Percentiles rank a stretch among this genome's conserved stretches.
phyloP scores from a whole-genome alignment of 164 flowering plant genomes.

The Sextonia rubra region DNA sequence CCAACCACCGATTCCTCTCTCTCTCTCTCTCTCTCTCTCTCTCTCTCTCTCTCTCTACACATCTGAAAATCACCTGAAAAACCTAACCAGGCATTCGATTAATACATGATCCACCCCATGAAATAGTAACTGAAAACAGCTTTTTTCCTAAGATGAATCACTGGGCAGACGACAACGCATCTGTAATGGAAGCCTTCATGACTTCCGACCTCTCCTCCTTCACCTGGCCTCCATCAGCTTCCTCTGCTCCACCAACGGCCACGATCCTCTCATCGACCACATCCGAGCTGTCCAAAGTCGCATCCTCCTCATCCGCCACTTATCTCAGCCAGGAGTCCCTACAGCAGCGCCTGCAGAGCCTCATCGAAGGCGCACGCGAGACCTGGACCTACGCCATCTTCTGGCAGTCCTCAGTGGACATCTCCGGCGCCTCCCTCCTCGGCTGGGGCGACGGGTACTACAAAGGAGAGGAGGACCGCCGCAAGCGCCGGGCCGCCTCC shows the following conservation, averaged over 20 bases:
- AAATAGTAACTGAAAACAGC: conserved; percentile 30
- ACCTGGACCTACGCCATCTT: conserved; percentile 94
- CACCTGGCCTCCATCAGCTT: conserved; percentile 30
- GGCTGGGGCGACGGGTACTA: conserved; percentile 97
- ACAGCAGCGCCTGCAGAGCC: conserved; percentile 69
- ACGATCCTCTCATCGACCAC: conserved; percentile 1
- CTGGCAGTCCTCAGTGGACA: conserved; percentile 72
- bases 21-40: neutral
- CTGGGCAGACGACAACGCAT: conserved; percentile 68
- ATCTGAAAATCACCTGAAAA: neutral
- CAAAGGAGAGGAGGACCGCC: conserved; percentile 64
- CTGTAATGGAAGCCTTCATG: conserved; percentile 84
- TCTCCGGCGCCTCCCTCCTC: conserved; percentile 39
- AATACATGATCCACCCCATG: neutral
- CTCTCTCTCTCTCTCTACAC: neutral
- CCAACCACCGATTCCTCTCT: neutral
- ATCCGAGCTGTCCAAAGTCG: conserved; percentile 5
- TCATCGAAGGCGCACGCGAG: conserved; percentile 68
- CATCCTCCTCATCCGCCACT: neutral
- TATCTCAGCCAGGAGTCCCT: conserved; percentile 64
- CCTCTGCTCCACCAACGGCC: conserved; percentile 15
- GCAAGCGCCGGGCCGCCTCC: conserved; percentile 24
- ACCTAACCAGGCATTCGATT: neutral
- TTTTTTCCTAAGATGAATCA: conserved; percentile 47
- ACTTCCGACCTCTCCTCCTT: conserved; percentile 49